A percentile compares a stretch with the other conserved stretches of the same genome.
These are phyloP conservation scores for Euphorbia pulcherrima DNA, from an alignment of 345 rosid species.

Conservation along the genomic window DNA sequence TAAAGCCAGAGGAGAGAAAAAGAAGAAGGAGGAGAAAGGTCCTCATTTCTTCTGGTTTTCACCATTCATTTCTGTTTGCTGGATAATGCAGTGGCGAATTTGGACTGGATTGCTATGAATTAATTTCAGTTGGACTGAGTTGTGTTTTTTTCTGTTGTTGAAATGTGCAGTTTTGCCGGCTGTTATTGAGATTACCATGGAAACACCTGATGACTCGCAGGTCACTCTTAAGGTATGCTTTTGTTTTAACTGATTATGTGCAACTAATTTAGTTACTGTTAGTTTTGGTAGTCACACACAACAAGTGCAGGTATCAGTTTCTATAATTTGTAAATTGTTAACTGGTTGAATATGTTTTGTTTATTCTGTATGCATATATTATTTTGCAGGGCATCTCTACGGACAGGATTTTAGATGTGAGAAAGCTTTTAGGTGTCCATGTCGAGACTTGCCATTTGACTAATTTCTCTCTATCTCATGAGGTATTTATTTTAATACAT, in stretches of 20 bases:
- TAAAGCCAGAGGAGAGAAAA: slow-evolving; percentile 33
- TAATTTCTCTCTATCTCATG: slow-evolving; percentile 33
- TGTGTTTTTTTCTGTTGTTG: background rate
- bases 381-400: slow-evolving; percentile 29
- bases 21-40: slow-evolving; percentile 39
- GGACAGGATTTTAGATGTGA: slow-evolving; percentile 33
- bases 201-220: slow-evolving; percentile 29
- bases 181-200: slow-evolving; percentile 23
- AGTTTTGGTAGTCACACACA: no score
- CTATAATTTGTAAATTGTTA: no score
- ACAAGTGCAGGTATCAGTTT: no score
- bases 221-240: slow-evolving; percentile 25
- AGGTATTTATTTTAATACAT: slow-evolving; percentile 10
- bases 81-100: background rate
- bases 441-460: slow-evolving; percentile 34
- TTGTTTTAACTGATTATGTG: no score
- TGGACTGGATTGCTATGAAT: background rate
- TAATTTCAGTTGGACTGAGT: no score
- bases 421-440: slow-evolving; percentile 29
- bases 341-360: no score
- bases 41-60: background rate
- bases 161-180: slow-evolving; percentile 26
- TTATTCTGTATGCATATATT: no score
- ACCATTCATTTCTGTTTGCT: background rate
- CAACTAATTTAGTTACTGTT: no score